Base-by-base conservation (phyloP, 2,329 filamentous ascomycete species). In the Madurella mycetomatis region DNA sequence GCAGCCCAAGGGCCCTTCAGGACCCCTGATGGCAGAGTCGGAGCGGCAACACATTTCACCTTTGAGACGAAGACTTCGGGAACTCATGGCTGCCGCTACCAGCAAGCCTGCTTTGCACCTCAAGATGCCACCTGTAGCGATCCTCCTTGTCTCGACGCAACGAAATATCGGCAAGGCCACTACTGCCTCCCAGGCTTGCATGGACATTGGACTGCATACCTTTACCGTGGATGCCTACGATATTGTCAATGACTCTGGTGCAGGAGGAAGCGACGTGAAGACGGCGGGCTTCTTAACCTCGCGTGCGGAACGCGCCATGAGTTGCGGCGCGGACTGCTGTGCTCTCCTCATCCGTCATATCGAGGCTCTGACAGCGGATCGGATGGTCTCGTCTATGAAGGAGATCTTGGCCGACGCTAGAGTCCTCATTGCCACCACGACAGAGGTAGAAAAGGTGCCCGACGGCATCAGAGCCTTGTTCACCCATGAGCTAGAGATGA, bases 401-500 rank as follows among this genome's bases (percentile, higher is more conserved):
- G 89, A 95, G 57, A 85, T 97, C 2, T 72, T 96, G 18, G 78
- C 82, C n/a, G 86, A 88, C 45, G 84, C 85, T 2, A 79, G 94
- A 51, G 89, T 97, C 2, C 73, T 99, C 19, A 85, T 99, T 62
- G 92, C 94, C 0, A 99, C 94, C 0, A 96, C 92, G 0, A 96
- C 91, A 7, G 92, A 97, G 62, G 85, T 96, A 0, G 94, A 97
- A 67, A 95, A 97, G 69, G 83, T 99, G 1, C 89, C 92, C 0
- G 92, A 96, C 64, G 88, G 88, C 0, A 85, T 97, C 17, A 84
- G 94, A 50, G 90, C 90, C 11, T 77, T 97, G 2, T 97, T 99
- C 69, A 96, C 91, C 0, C 92, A 99, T 65, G 94, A 99, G 70
- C 79, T 99, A 41, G 92, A 97, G 66, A 90, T 99, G 82, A 83